Percentiles rank a stretch among this genome's conserved stretches.
These are phyloP conservation scores for Drosera capensis DNA, from an alignment of 148 eudicot genomes.

Conservation along the genomic window DNA sequence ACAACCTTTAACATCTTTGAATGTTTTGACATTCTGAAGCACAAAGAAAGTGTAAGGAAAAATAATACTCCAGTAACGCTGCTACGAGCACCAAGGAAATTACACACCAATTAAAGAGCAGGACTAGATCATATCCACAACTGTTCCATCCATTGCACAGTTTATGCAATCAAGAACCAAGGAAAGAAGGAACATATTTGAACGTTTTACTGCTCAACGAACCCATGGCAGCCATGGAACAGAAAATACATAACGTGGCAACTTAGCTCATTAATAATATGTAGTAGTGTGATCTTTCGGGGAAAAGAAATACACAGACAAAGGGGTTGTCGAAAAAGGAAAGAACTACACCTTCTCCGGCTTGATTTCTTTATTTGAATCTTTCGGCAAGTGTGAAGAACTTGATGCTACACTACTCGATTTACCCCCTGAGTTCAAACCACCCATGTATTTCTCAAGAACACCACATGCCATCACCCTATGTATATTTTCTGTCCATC, in stretches of 20 bases:
- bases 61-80: background rate
- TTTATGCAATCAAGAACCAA: too few relatives aligned
- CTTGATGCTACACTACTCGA: constrained; percentile 91
- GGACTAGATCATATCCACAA: too few relatives aligned
- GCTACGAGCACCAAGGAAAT: background rate
- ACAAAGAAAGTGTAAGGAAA: constrained; percentile 7
- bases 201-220: too few relatives aligned
- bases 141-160: too few relatives aligned
- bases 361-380: constrained; percentile 61
- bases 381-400: constrained; percentile 72
- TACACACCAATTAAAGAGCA: background rate
- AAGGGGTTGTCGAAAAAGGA: background rate
- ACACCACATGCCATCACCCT: constrained; percentile 85
- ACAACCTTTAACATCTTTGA: constrained; percentile 97
- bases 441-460: constrained; percentile 68
- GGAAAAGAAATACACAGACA: background rate
- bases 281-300: background rate
- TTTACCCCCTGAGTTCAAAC: constrained; percentile 80
- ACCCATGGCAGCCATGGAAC: too few relatives aligned
- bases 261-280: background rate
- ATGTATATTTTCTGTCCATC: constrained; percentile 4
- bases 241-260: too few relatives aligned
- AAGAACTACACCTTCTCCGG: constrained; percentile 67
- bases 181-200: too few relatives aligned
- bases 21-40: constrained; percentile 83